phyloP scores from a whole-genome alignment of 2,329 filamentous ascomycete genomes.

The Keithomyces neogunnii region DNA sequence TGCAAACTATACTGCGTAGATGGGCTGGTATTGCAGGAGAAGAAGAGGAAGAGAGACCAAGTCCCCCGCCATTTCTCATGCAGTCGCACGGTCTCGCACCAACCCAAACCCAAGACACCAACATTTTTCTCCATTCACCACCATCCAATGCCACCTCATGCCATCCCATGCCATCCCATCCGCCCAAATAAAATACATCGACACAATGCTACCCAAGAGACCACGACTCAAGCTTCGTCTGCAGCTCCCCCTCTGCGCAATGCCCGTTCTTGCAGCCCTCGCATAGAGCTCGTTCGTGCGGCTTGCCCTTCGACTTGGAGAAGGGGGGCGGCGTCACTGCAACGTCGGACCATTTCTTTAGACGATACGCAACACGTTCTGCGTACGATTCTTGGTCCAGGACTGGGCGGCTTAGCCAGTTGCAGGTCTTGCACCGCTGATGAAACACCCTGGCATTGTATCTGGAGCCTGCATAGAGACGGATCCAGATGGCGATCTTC shows the following conservation, averaged over 20 bases:
- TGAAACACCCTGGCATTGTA: conserved; percentile 30
- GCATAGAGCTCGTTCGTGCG: conserved; percentile 21
- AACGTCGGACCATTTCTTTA: conserved; percentile 27
- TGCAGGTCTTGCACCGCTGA: conserved; percentile 25
- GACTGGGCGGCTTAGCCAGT: conserved; percentile 15
- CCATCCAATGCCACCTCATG: too few relatives aligned
- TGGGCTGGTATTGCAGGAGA: too few relatives aligned
- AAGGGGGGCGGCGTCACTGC: conserved; percentile 8
- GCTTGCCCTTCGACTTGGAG: not conserved
- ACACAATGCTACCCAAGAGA: too few relatives aligned
- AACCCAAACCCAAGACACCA: too few relatives aligned
- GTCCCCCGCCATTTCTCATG: too few relatives aligned
- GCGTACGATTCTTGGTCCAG: conserved; percentile 22
- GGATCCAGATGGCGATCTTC: conserved; percentile 24
- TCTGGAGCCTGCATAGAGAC: conserved; percentile 15
- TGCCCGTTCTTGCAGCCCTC: conserved; percentile 27
- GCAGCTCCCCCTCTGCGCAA: conserved; percentile 11
- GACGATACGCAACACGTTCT: conserved; percentile 24
- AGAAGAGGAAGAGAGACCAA: too few relatives aligned
- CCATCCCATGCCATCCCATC: too few relatives aligned
- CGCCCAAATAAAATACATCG: too few relatives aligned
- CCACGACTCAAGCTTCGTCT: not conserved
- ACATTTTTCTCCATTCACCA: too few relatives aligned
- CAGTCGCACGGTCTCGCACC: too few relatives aligned
- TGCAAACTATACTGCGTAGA: too few relatives aligned